Conservation (phyloP, 306 rosid genomes). For the Acacia acuminata region DNA sequence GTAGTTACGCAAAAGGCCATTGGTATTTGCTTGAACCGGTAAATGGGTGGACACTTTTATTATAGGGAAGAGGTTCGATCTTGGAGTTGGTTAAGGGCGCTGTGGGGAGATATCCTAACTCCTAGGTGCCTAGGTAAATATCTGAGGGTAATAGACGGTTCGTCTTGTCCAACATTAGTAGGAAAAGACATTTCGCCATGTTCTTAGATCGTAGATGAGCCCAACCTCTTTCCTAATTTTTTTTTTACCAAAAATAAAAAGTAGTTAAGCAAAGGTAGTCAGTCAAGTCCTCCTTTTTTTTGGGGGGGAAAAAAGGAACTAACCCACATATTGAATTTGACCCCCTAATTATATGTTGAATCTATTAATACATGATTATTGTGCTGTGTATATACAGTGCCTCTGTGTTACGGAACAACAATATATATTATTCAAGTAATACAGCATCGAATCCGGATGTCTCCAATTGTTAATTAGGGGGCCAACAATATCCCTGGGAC, state of each 20-base stretch:
- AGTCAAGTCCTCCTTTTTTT: background rate
- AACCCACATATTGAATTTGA: background rate
- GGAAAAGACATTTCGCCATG: too few species aligned
- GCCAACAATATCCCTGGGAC: background rate
- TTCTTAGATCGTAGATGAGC: too few species aligned
- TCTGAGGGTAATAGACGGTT: too few species aligned
- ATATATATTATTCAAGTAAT: background rate
- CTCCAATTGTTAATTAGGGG: background rate
- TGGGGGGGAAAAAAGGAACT: too few species aligned
- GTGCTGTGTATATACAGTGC: background rate
- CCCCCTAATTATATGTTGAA: background rate
- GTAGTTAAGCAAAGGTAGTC: background rate
- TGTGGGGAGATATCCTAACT: too few species aligned
- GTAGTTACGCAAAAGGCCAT: background rate
- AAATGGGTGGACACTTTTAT: too few species aligned
- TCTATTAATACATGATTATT: background rate
- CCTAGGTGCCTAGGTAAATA: too few species aligned
- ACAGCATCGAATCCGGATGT: background rate
- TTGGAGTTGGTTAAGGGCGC: too few species aligned
- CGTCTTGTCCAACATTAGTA: too few species aligned
- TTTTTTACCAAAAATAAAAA: background rate
- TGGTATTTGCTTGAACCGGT: too few species aligned
- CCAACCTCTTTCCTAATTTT: too few species aligned
- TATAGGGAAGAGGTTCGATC: too few species aligned
- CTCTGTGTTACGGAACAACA: background rate